Evolutionary conservation across 257 asterid species (phyloP).

Genomic region (Primulina tabacum): DNA sequence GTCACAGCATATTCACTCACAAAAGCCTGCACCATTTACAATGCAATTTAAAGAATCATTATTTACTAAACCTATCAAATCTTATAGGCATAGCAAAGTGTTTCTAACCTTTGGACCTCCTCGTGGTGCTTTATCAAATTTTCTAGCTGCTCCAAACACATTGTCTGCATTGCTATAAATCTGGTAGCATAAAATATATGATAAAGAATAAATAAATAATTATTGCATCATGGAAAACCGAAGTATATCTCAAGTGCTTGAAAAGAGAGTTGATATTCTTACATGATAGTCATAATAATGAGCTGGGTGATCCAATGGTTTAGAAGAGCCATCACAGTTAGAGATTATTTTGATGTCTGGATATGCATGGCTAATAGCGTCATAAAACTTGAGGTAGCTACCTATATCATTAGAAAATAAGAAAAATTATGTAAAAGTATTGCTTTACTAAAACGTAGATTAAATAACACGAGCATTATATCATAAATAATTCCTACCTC

Average conservation of each 20-base stretch:
- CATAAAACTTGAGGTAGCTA: conserved; percentile 81
- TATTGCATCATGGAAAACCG: background rate
- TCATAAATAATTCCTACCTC: conserved; percentile 42
- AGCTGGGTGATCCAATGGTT: conserved; percentile 84
- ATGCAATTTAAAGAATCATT: conserved; percentile 14
- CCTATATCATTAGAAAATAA: conserved; percentile 48
- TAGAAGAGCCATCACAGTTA: conserved; percentile 80
- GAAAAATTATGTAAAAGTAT: background rate
- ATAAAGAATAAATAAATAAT: background rate
- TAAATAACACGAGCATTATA: conserved; percentile 3
- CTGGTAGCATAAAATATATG: conserved; percentile 38
- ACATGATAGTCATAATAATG: conserved; percentile 90
- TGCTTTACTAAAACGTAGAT: conserved; percentile 1
- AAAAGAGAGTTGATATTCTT: conserved; percentile 23
- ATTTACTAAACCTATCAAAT: conserved; percentile 12
- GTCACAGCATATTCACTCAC: conserved; percentile 97
- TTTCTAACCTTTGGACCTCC: conserved; percentile 81
- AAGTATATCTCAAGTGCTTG: conserved; percentile 9
- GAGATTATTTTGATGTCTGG: conserved; percentile 81
- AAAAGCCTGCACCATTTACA: conserved; percentile 62
- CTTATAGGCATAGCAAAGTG: conserved; percentile 2
- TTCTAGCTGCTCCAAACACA: conserved; percentile 46
- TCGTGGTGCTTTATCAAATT: conserved; percentile 60
- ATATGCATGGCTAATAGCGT: conserved; percentile 60
- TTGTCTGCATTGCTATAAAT: conserved; percentile 56